Base-by-base conservation (phyloP, 2,329 filamentous ascomycete species). In the Pseudogymnoascus sp. region DNA sequence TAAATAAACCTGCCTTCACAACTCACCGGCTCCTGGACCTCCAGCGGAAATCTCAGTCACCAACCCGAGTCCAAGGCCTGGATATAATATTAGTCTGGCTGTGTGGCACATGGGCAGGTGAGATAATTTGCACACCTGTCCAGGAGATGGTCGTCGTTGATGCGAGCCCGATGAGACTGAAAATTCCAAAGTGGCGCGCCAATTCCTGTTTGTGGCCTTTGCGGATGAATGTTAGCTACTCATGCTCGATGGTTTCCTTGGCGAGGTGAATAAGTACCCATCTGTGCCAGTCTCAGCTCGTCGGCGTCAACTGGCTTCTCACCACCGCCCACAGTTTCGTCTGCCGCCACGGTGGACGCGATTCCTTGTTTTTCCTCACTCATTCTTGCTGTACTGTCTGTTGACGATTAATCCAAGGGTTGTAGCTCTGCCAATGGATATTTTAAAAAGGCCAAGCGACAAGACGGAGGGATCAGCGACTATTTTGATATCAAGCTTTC, bases 71-170 rank as follows among this genome's bases (percentile, higher is more conserved):
- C 78, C 77, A 1, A 79, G 72, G 65, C 77, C 78, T 55, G 16
- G 45, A 19, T 55, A 33, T 8, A 6, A 3, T 10, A 11, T 55
- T 33, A 55, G 45, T 16, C 45, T 19, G n/a, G 26, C n/a, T 12
- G 26, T 6, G 26, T 55, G n/a, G 8, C 6, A 55, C 26, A 2
- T n/a, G 16, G 45, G 26, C 45, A 55, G 26, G 26, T 55, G 45
- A 55, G 45, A 6, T 6, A 11, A 55, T 55, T 33, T 55, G 4
- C 45, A 33, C 14, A 55, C 45, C 45, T 4, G 77, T 79, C 78
- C 78, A 80, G 0, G 78, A 80, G 43, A 80, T 80, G 12, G 78
- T 80, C n/a, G 77, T 77, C 6, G 78, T 78, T 5, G 78, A 79
- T 1, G 78, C 78, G 10, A 80, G 73, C 4, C 78, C 78, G 63